These are phyloP conservation scores for Fraxinus nigra DNA, from an alignment of 305 asterid species.

Conservation along the genomic window DNA sequence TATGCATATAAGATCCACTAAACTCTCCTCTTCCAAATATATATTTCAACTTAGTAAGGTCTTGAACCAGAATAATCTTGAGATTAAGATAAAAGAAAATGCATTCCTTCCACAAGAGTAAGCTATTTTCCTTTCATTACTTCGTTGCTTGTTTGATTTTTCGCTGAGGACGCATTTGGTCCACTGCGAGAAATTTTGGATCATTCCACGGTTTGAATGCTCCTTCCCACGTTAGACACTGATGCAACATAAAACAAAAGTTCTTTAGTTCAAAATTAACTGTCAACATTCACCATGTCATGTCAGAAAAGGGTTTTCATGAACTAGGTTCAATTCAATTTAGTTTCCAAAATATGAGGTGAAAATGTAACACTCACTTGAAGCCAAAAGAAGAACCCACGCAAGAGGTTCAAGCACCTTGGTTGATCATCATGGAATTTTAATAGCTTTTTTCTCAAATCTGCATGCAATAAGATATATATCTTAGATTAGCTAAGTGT, in stretches of 20 bases:
- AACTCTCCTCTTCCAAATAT: background rate
- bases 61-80: background rate
- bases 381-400: slow-evolving; percentile 59
- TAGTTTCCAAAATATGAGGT: background rate
- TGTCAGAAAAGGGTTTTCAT: background rate
- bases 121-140: background rate
- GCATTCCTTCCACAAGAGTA: background rate
- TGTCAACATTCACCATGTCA: background rate
- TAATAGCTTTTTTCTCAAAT: slow-evolving; percentile 25
- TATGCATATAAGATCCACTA: background rate
- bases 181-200: background rate
- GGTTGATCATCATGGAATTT: slow-evolving; percentile 3
- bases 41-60: background rate
- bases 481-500: background rate
- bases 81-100: background rate
- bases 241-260: background rate
- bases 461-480: slow-evolving; percentile 33
- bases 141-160: background rate
- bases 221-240: background rate
- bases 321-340: background rate
- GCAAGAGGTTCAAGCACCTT: slow-evolving; percentile 39
- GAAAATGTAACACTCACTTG: slow-evolving; percentile 32
- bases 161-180: background rate
- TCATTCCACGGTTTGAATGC: background rate
- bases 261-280: background rate